Conservation (phyloP, 805 yeast genomes). For the Candida xiaguanensis region DNA sequence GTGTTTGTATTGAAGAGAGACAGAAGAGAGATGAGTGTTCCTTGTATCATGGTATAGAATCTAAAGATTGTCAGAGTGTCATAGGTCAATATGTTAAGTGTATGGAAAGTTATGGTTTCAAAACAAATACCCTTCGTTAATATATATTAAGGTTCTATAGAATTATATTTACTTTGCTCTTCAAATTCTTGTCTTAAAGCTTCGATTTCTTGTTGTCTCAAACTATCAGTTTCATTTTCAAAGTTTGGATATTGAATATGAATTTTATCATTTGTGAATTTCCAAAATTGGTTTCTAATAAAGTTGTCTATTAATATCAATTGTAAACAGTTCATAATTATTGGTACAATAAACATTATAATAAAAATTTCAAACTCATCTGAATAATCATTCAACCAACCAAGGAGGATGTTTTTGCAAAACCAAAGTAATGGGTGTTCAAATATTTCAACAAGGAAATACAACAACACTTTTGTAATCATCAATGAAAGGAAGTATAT, state of each 20-base stretch:
- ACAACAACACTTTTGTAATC: constrained; percentile 63
- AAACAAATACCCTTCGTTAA: constrained; percentile 4
- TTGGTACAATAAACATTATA: constrained; percentile 80
- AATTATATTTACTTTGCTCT: background rate
- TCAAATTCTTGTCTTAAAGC: constrained; percentile 6
- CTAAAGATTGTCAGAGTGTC: constrained; percentile 72
- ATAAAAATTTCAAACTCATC: constrained; percentile 74
- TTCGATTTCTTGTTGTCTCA: constrained; percentile 11
- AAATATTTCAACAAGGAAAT: constrained; percentile 61
- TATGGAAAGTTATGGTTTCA: constrained; percentile 89
- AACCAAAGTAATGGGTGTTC: constrained; percentile 48
- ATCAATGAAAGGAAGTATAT: constrained; percentile 63
- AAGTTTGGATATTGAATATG: constrained; percentile 11
- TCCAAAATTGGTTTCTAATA: constrained; percentile 52
- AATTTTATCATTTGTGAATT: constrained; percentile 25
- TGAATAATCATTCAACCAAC: constrained; percentile 82
- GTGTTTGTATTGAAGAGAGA: constrained; percentile 88
- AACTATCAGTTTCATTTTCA: constrained; percentile 12
- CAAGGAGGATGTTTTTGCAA: constrained; percentile 67
- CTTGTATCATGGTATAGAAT: constrained; percentile 75
- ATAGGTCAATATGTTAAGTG: constrained; percentile 75
- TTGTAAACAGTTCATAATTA: constrained; percentile 70
- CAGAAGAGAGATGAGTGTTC: constrained; percentile 83
- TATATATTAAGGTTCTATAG: background rate
- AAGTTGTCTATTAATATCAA: constrained; percentile 70